phyloP scores from a whole-genome alignment of 1,284 basidiomycete species.

The Malassezia japonica region DNA sequence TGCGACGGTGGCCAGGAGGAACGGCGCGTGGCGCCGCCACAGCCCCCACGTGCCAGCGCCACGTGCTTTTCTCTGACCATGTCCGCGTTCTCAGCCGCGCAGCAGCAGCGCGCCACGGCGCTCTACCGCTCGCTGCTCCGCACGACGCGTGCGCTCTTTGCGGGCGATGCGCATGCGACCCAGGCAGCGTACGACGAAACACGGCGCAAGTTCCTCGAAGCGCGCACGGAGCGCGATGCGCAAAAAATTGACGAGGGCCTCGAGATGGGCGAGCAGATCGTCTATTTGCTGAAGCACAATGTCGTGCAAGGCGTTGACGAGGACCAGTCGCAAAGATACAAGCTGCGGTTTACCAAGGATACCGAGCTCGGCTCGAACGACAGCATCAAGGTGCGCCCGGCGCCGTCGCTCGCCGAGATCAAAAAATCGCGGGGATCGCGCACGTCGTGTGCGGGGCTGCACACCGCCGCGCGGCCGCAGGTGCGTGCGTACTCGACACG shows the following conservation, averaged over 20 bases:
- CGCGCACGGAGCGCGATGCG: constrained; percentile 25
- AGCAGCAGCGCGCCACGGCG: constrained; percentile 31
- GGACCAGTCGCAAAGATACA: constrained; percentile 18
- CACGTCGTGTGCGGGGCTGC: not conserved
- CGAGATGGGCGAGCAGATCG: constrained; percentile 38
- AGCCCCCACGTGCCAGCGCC: not conserved
- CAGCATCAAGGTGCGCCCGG: constrained; percentile 26
- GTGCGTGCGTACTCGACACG: constrained; percentile 20
- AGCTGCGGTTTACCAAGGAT: constrained; percentile 38
- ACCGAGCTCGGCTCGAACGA: constrained; percentile 45
- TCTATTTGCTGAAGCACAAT: constrained; percentile 34
- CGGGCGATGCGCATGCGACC: constrained; percentile 25
- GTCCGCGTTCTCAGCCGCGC: constrained; percentile 24
- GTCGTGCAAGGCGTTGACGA: constrained; percentile 42
- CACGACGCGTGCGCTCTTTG: constrained; percentile 37
- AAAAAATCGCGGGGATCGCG: constrained; percentile 1
- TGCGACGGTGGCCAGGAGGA: not conserved
- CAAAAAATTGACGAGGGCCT: constrained; percentile 34
- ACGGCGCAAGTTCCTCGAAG: constrained; percentile 25
- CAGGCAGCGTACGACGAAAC: constrained; percentile 29
- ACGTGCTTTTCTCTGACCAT: not conserved
- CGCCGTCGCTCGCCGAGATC: constrained; percentile 12
- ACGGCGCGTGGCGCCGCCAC: no score
- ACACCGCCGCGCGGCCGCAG: not conserved
- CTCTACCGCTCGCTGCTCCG: constrained; percentile 40